Conservation (phyloP, 2,329 filamentous ascomycete genomes). For the Hypoxylon sp. region DNA sequence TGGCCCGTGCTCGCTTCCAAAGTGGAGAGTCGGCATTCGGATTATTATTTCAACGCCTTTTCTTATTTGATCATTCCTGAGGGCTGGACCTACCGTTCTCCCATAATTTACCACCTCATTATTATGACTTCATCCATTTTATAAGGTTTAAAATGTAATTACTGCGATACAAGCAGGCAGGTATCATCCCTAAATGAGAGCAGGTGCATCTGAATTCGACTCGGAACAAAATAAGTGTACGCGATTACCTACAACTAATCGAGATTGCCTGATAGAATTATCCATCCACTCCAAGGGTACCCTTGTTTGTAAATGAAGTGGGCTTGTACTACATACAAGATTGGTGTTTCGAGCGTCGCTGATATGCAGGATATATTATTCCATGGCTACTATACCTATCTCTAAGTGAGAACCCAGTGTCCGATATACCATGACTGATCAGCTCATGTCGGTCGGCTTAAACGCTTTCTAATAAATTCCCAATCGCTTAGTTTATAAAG, state of each 20-base stretch:
- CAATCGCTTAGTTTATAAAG: no score
- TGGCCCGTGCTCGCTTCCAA: constrained; percentile 28
- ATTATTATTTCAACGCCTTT: constrained; percentile 34
- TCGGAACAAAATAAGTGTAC: no score
- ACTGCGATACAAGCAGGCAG: background rate
- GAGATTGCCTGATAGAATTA: no score
- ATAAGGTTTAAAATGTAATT: background rate
- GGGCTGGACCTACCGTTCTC: background rate
- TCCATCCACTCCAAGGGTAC: background rate
- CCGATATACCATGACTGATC: no score
- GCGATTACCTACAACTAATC: no score
- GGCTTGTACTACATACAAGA: constrained; percentile 9
- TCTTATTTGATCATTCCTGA: constrained; percentile 10
- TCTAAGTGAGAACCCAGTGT: no score
- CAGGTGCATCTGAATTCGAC: background rate
- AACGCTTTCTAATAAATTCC: no score
- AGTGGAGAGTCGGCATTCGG: constrained; percentile 33
- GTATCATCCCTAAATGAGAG: no score
- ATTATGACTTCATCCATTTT: background rate
- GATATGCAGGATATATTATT: constrained; percentile 8
- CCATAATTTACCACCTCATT: background rate
- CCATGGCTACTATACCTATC: background rate
- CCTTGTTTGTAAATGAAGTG: background rate
- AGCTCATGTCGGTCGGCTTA: no score
- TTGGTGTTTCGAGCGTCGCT: constrained; percentile 1